Evolutionary conservation across 2,329 filamentous ascomycete species (phyloP), one percentile per base, ranked within the genome.

Genomic region (Epichloe coenophiala): DNA sequence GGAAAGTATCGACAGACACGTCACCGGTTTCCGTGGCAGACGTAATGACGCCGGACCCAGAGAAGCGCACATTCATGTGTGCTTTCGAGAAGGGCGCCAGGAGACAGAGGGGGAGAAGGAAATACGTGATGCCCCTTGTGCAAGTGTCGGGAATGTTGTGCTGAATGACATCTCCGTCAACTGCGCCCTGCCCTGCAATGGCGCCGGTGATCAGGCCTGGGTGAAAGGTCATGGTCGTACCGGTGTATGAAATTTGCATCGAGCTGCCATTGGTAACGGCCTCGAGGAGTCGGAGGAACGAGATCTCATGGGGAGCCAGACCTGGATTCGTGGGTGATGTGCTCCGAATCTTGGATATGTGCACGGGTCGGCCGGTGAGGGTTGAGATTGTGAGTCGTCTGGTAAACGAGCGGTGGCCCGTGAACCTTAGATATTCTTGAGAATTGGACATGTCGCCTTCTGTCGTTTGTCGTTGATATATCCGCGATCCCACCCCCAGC

Each of bases 201-300:
- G 83, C 85, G 54, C 93, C 93, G 0, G 88, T 93, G 61, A 98
- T 94, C 40, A 98, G 74, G 37, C 93, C 93, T 0, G 93, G 93
- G 57, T 87, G 85, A 70, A 94, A 98, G 38, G 90, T 84, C 51
- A 98, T 79, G 1, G 88, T 90, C 0, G 93, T 97, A 63, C 93
- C 93, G 1, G 89, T 96, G 71, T 95, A 93, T 11, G 89, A 95
- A 59, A 98, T 95, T 62, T 96, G 90, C 71, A 97, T 88, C 51
- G 86, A 83, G 52, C 86, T 87, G 69, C 93, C 93, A 74, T 98
- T 98, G 62, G 93, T 98, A 60, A 98, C 77, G 58, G 88, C 79
- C 68, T 97, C 93, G 62, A 98, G 83, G 17, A 98, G 85, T 51
- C 93, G 90, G 35, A 98, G 78, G 68, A 98, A 91, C 45, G 93